Evolutionary conservation across 805 yeast species (phyloP), one percentile per base, ranked within the genome.

Genomic region (Pichia gijzeniarum): DNA sequence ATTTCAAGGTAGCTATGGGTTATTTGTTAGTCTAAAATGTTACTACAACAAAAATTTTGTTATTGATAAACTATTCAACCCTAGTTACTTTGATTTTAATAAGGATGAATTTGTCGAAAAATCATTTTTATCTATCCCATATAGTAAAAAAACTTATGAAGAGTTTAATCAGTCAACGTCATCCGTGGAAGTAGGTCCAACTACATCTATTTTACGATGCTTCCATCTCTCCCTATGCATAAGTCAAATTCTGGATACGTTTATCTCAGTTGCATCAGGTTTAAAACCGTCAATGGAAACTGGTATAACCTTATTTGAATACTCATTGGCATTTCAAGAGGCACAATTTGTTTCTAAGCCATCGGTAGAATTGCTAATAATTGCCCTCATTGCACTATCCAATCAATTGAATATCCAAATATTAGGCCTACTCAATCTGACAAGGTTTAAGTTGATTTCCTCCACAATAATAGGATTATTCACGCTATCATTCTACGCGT

Each of bases 281-380:
- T 67, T 67, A 36, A 61, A 65, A 21, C 84, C 87, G 7, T 69
- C 72, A 45, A 72, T 77, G 18, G 90, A 82, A 45, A 74, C 81
- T 14, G 87, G 87, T 0, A 67, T 84, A 51, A 80, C 93, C 0
- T 63, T 85, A 31, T 83, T 85, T 62, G 93, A 85, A 59, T 82
- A 79, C 54, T 82, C 91, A 4, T 60, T 83, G 14, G 85, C 87
- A 12, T 82, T 82, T 57, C 90, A 84, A 55, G 93, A 85, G 53
- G 80, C 74, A 47, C 83, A 74, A 58, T 68, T 71, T 37, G 63
- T 68, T 30, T 65, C 44, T 43, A 64, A 71, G 40, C 87, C 80
- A 28, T 73, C 80, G 1, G 73, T 69, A 40, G 85, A 72, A 56
- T 65, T 75, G 38, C 68, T 76, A 36, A 62, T 70, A 9, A 66